Base-by-base conservation (phyloP, 2,329 filamentous ascomycete genomes). In the Cordyceps pruinosa region DNA sequence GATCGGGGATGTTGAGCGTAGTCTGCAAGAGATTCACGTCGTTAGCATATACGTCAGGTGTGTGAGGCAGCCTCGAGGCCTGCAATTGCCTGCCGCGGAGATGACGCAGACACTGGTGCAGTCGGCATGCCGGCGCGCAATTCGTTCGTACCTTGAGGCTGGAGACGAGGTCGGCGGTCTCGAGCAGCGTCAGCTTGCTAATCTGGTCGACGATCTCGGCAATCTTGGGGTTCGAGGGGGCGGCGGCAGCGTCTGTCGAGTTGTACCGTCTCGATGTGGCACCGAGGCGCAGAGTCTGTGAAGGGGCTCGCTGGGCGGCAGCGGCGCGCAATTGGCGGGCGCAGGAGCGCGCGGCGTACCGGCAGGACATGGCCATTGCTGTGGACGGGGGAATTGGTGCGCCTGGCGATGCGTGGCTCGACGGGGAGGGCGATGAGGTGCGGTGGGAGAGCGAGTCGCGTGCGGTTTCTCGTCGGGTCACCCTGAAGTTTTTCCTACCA, bases 141-240 rank as follows among this genome's bases (percentile, higher is more conserved):
- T n/a, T n/a, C n/a, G n/a, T 25, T 21, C 69, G 52, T 76, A 97
- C 94, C 89, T 99, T 99, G 71, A 99, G 80, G 75, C 86, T 90
- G 56, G 92, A 86, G 56, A 99, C 94, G 60, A 99, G 81, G 72
- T 97, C 94, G 58, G 95, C 93, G 39, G 94, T 99, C 83, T 99
- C 95, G 68, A 99, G 78, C 59, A 99, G 82, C 45, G 92, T 99
- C 83, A 99, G 87, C 83, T 94, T 87, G 77, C 93, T 96, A 75
- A 99, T 99, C 77, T 99, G 92, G 73, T 99, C 92, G 69, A 99
- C 94, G 69, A 99, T 99, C 59, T 83, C 84, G 66, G 86, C 75
- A 68, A 99, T 96, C 83, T 99, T 99, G 62, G 94, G 91, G 76
- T 89, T 96, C 61, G 78, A 74, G 66, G 82, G 72, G 58, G 78